Evolutionary conservation across 805 yeast species (phyloP).

Genomic region (Schwanniomyces vanrijiae): DNA sequence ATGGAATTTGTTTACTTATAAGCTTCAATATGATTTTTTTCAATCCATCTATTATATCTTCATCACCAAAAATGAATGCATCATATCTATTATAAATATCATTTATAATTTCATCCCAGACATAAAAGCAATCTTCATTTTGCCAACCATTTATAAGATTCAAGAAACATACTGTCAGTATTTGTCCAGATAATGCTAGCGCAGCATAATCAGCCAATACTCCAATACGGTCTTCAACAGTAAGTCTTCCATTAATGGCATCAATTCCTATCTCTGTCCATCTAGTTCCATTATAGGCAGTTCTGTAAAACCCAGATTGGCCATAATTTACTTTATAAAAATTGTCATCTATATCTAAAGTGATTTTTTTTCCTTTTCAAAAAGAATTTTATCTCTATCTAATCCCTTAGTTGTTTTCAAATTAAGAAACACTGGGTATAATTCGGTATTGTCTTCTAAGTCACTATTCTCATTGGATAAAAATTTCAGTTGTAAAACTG

Average conservation of each 20-base stretch:
- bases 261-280: constrained; percentile 67
- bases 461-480: constrained; percentile 75
- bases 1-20: constrained; percentile 50
- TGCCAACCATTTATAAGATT: constrained; percentile 61
- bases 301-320: constrained; percentile 74
- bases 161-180: constrained; percentile 60
- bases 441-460: constrained; percentile 65
- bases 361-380: constrained; percentile 44
- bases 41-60: constrained; percentile 47
- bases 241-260: constrained; percentile 55
- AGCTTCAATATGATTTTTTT: constrained; percentile 54
- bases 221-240: constrained; percentile 75
- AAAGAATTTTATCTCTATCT: constrained; percentile 52
- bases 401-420: constrained; percentile 57
- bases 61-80: constrained; percentile 57
- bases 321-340: constrained; percentile 73
- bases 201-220: constrained; percentile 78
- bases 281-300: constrained; percentile 67
- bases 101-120: constrained; percentile 61
- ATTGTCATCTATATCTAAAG: constrained; percentile 42
- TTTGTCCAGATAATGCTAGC: constrained; percentile 67
- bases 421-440: constrained; percentile 71
- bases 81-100: constrained; percentile 48
- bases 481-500: constrained; percentile 69
- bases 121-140: constrained; percentile 59